Base-by-base conservation (phyloP, 2,329 filamentous ascomycete species). In the Alternaria gansuensis region DNA sequence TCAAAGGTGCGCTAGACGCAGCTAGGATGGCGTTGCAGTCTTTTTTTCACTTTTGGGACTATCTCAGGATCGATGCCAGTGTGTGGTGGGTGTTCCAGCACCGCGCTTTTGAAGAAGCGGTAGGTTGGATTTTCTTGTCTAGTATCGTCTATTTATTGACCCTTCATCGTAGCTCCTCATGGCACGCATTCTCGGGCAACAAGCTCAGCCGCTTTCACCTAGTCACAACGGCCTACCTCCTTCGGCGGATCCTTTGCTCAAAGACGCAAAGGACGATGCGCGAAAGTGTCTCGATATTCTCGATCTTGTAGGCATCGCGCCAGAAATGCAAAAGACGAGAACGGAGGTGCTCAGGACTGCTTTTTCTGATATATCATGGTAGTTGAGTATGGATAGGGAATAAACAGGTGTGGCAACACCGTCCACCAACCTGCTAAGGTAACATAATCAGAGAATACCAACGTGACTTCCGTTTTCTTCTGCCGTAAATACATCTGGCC, bases 31-130 rank as follows among this genome's bases (percentile, higher is more conserved):
- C 90, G 4, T 86, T 94, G 45, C 84, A 83, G 43, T 82, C 89
- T 1, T 94, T 93, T 73, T 93, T 93, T 74, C 82, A 92, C 57
- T 82, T 93, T 6, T 91, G 88, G 77, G 81, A 80, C 36, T 78
- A 91, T 11, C 87, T 93, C 62, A 86, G 89, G 65, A 81, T 82
- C 14, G 91, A 94, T 78, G 89, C 90, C 1, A 84, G 88, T 13
- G 90, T 93, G 0, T 93, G 90, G 90, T 94, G 90, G 90, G 90
- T 92, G 0, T 92, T 93, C 66, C 91, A 92, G 73, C 91, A 93
- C 72, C 82, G 91, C 1, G 90, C 90, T 0, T 93, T 93, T 71
- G 82, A 93, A 51, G 90, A 93, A 79, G 89, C 89, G 31, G 71
- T 91, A 86, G 77, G 90, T 90, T 6, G 29, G 3, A 23, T 33